phyloP scores from a whole-genome alignment of 805 yeast genomes.

The Metschnikowia hibisci region DNA sequence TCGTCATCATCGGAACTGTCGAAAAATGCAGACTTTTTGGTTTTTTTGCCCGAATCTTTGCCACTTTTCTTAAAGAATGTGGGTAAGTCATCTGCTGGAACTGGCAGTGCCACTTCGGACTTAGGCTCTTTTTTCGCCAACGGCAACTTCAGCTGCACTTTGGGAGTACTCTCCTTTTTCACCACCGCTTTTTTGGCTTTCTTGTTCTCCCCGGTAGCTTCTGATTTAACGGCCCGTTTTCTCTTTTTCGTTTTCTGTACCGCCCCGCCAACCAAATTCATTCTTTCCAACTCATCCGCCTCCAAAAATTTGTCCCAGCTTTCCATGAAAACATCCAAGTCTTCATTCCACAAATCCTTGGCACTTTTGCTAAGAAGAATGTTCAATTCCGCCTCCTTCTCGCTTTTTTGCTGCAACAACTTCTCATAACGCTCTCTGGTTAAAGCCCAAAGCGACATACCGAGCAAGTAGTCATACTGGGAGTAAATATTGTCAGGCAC shows the following conservation, averaged over 20 bases:
- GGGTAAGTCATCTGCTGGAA: constrained; percentile 13
- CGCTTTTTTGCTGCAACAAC: constrained; percentile 67
- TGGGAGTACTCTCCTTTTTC: background rate
- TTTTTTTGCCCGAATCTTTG: background rate
- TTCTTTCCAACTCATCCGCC: constrained; percentile 59
- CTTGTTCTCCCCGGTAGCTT: constrained; percentile 13
- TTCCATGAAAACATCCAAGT: constrained; percentile 67
- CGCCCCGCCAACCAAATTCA: constrained; percentile 41
- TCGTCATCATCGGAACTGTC: constrained; percentile 16
- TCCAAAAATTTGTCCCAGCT: constrained; percentile 66
- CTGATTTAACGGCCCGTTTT: constrained; percentile 21
- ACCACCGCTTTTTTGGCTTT: constrained; percentile 9
- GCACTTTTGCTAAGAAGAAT: constrained; percentile 63
- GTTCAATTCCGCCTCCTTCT: constrained; percentile 67
- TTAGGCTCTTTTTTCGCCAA: constrained; percentile 5
- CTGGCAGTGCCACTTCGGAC: background rate
- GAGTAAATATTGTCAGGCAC: constrained; percentile 54
- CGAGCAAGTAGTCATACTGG: constrained; percentile 80
- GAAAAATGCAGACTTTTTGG: constrained; percentile 13
- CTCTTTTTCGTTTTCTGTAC: constrained; percentile 39
- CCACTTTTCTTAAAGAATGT: constrained; percentile 14
- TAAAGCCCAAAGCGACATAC: constrained; percentile 91
- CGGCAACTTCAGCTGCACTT: constrained; percentile 11
- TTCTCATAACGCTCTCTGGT: constrained; percentile 86
- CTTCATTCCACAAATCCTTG: constrained; percentile 84